These are phyloP conservation scores for Peniophora sp. DNA, from an alignment of 1,284 basidiomycete genomes.

Conservation along the genomic window DNA sequence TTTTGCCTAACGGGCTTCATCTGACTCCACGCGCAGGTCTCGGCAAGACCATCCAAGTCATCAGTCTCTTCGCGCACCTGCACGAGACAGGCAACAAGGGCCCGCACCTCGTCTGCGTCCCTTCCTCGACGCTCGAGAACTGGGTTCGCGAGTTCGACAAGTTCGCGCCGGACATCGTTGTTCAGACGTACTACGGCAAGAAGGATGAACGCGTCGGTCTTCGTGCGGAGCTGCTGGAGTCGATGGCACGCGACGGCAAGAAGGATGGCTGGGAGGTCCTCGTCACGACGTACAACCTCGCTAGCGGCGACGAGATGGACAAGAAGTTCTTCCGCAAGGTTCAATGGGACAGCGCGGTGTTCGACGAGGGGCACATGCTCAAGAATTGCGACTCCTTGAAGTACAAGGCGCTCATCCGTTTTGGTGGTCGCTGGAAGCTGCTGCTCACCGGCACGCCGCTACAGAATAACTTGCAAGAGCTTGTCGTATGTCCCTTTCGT, in stretches of 20 bases:
- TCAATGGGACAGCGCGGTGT: slow-evolving; percentile 90
- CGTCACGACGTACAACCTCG: slow-evolving; percentile 94
- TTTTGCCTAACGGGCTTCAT: slow-evolving; percentile 5
- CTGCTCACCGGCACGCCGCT: slow-evolving; percentile 94
- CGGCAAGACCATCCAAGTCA: slow-evolving; percentile 98
- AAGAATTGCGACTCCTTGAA: slow-evolving; percentile 97
- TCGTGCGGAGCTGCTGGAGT: slow-evolving; percentile 62
- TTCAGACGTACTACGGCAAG: slow-evolving; percentile 89
- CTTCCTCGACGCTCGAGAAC: slow-evolving; percentile 97
- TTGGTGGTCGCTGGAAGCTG: slow-evolving; percentile 84
- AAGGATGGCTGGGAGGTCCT: slow-evolving; percentile 83
- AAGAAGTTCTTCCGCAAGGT: slow-evolving; percentile 88
- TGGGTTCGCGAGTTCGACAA: slow-evolving; percentile 95
- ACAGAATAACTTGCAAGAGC: slow-evolving; percentile 88
- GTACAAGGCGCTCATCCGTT: slow-evolving; percentile 83
- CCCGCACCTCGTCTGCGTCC: slow-evolving; percentile 92
- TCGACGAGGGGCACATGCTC: slow-evolving; percentile 92
- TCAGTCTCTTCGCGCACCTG: slow-evolving; percentile 89
- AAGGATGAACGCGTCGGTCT: slow-evolving; percentile 83
- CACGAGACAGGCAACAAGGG: slow-evolving; percentile 74
- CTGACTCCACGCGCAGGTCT: slow-evolving; percentile 53
- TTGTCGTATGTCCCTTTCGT: slow-evolving; percentile 63
- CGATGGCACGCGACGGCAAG: slow-evolving; percentile 33
- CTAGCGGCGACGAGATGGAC: slow-evolving; percentile 81
- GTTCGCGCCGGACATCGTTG: slow-evolving; percentile 83